A percentile compares a stretch with the other conserved stretches of the same genome.
Evolutionary conservation across 2,329 filamentous ascomycete genomes (phyloP).

Genomic region (Diplocarpon rosae): DNA sequence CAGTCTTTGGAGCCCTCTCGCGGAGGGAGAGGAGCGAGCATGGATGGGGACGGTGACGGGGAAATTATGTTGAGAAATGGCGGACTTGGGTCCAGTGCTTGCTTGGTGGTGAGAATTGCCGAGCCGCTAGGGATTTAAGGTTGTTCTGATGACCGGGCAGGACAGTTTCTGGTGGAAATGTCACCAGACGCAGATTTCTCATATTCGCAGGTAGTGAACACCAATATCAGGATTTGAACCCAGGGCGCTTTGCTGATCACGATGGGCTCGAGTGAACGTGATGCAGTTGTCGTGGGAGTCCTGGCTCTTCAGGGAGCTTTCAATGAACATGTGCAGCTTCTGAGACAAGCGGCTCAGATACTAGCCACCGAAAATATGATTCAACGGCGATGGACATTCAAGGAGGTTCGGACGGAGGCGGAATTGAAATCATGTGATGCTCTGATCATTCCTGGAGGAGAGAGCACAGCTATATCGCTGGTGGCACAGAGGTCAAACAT

Average conservation of each 20-base stretch:
- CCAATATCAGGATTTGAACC: neutral
- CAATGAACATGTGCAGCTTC: constrained; percentile 70
- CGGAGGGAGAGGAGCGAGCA: constrained; percentile 20
- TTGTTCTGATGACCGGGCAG: constrained; percentile 7
- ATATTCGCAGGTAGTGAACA: constrained; percentile 1
- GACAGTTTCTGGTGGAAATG: neutral
- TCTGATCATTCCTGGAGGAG: constrained; percentile 83
- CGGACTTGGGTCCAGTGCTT: constrained; percentile 1
- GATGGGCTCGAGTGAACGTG: constrained; percentile 12
- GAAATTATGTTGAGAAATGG: constrained; percentile 7
- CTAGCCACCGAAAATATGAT: constrained; percentile 27
- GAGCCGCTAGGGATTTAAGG: constrained; percentile 10
- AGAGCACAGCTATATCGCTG: constrained; percentile 87
- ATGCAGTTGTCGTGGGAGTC: constrained; percentile 44
- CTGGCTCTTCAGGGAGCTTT: constrained; percentile 86
- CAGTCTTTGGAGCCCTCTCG: constrained; percentile 20
- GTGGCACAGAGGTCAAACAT: constrained; percentile 74
- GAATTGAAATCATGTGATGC: constrained; percentile 68
- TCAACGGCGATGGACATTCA: constrained; percentile 35
- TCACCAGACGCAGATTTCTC: constrained; percentile 11
- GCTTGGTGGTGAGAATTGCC: neutral
- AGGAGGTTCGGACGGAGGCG: constrained; percentile 66
- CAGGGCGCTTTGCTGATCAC: neutral
- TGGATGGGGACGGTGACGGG: constrained; percentile 9
- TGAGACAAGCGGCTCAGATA: constrained; percentile 54